These are phyloP conservation scores for Trametes elegans DNA, from an alignment of 768 basidiomycete genomes.

Conservation along the genomic window DNA sequence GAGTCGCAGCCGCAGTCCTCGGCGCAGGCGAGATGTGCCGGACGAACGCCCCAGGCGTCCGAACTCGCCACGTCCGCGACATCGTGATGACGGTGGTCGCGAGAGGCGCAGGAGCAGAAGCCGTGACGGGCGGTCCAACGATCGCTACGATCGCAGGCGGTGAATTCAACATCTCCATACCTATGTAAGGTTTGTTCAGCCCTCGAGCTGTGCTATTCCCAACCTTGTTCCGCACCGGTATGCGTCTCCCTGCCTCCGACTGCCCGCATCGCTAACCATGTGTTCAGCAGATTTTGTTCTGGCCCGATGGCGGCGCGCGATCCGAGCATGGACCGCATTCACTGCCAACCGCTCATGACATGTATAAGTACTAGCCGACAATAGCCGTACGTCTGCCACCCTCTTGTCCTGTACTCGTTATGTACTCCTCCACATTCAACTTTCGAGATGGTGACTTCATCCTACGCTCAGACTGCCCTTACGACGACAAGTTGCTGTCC, in stretches of 20 bases:
- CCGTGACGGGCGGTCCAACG: conserved; percentile 22
- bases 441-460: conserved; percentile 51
- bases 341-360: not conserved
- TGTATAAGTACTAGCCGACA: conserved; percentile 1
- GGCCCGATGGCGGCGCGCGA: not conserved
- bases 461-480: conserved; percentile 41
- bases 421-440: conserved; percentile 34
- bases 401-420: conserved; percentile 2
- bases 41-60: conserved; percentile 24
- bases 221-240: not conserved
- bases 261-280: not conserved
- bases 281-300: not conserved
- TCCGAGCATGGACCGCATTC: not conserved
- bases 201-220: too few species aligned
- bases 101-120: conserved; percentile 33
- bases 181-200: not conserved
- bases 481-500: conserved; percentile 14
- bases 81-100: conserved; percentile 18
- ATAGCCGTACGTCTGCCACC: not conserved
- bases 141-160: conserved; percentile 18
- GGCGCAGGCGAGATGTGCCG: conserved; percentile 27
- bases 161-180: not conserved
- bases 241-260: not conserved
- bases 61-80: conserved; percentile 23
- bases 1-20: conserved; percentile 48